These are phyloP conservation scores for Aspergillus uvarum DNA, from an alignment of 2,329 filamentous ascomycete species.

Conservation along the genomic window DNA sequence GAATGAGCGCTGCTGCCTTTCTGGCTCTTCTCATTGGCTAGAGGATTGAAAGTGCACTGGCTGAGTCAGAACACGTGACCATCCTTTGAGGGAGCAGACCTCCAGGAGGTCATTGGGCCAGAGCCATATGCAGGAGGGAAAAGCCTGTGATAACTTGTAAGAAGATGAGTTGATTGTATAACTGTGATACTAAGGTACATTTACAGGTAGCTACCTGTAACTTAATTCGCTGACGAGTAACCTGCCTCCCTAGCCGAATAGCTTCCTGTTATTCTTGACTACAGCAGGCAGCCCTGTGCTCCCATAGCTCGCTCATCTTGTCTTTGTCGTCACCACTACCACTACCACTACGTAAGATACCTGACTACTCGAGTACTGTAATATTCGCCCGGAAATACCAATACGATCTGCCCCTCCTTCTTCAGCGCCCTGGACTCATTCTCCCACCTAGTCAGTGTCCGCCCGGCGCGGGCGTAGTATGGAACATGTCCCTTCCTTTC, in stretches of 20 bases:
- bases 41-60: background rate
- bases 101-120: background rate
- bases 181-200: too few species aligned
- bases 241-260: too few species aligned
- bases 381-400: background rate
- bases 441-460: too few species aligned
- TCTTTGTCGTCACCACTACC: background rate
- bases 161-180: background rate
- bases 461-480: too few species aligned
- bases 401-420: background rate
- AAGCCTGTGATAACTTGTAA: background rate
- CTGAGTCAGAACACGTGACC: constrained; percentile 12
- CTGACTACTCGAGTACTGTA: too few species aligned
- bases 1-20: background rate
- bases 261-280: background rate
- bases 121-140: background rate
- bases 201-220: background rate
- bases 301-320: background rate
- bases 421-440: background rate
- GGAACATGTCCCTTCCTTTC: background rate
- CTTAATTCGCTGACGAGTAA: background rate
- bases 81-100: background rate
- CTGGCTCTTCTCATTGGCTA: background rate
- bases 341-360: too few species aligned
- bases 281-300: too few species aligned